phyloP scores from a whole-genome alignment of 1,284 basidiomycete genomes.

The Anthracocystis panici-leucophaei region DNA sequence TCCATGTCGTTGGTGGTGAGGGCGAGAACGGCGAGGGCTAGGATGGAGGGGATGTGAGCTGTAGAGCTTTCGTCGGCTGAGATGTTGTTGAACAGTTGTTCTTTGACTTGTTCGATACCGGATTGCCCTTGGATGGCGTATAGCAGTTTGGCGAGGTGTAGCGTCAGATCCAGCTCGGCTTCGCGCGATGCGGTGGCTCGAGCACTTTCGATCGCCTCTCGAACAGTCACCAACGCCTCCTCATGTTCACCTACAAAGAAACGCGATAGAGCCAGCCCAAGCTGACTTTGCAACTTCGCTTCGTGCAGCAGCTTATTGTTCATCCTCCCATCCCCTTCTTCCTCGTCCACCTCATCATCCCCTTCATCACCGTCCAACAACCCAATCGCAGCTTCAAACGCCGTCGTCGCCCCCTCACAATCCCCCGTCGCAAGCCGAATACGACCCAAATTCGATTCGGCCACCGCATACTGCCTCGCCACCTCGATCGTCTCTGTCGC shows the following conservation, averaged over 20 bases:
- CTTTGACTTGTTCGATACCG: slow-evolving; percentile 25
- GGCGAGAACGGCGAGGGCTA: slow-evolving; percentile 85
- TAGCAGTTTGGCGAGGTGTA: slow-evolving; percentile 33
- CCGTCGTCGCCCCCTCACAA: slow-evolving; percentile 76
- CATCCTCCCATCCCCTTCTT: slow-evolving; percentile 58
- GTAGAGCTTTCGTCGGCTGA: background rate
- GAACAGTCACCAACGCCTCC: slow-evolving; percentile 14
- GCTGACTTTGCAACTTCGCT: slow-evolving; percentile 20
- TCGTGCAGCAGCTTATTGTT: background rate
- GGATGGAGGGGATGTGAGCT: slow-evolving; percentile 80
- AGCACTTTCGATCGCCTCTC: slow-evolving; percentile 15
- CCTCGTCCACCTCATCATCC: slow-evolving; percentile 70
- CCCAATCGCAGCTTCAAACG: slow-evolving; percentile 80
- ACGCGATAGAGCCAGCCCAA: slow-evolving; percentile 37
- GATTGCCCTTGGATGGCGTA: slow-evolving; percentile 8
- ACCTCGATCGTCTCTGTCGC: slow-evolving; percentile 81
- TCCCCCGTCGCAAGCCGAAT: slow-evolving; percentile 77
- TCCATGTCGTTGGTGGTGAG: slow-evolving; percentile 82
- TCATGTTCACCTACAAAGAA: slow-evolving; percentile 21
- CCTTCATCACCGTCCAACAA: slow-evolving; percentile 74
- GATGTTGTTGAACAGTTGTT: slow-evolving; percentile 26
- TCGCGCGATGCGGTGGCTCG: background rate
- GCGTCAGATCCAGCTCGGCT: slow-evolving; percentile 9
- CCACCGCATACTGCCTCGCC: slow-evolving; percentile 84
- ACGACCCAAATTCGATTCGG: slow-evolving; percentile 85